A percentile compares a stretch with the other conserved stretches of the same genome.
These are phyloP conservation scores for Ceratobasidium sp. DNA, from an alignment of 1,284 basidiomycete species.

Conservation along the genomic window DNA sequence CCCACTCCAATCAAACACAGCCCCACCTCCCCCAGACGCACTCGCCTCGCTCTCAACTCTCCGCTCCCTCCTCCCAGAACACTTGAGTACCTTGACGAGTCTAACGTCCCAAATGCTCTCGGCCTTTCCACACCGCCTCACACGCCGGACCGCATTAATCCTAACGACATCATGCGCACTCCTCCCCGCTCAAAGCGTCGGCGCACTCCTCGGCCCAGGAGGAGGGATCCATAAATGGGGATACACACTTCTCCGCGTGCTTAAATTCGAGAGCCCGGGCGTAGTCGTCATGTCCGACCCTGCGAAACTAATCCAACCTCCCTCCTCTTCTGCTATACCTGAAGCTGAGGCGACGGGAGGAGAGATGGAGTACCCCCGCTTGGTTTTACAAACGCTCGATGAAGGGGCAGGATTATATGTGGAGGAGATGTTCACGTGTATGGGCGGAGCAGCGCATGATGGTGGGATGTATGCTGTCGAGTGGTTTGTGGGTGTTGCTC, in stretches of 20 bases:
- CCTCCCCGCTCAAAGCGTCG: conserved; percentile 58
- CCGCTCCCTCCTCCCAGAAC: conserved; percentile 62
- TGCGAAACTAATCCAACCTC: conserved; percentile 44
- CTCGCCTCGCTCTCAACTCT: conserved; percentile 61
- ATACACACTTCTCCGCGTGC: conserved; percentile 78
- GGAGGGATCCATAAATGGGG: conserved; percentile 92
- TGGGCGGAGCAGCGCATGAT: conserved; percentile 76
- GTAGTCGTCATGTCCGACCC: conserved; percentile 51
- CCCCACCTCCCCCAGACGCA: conserved; percentile 69
- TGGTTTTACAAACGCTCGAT: conserved; percentile 58
- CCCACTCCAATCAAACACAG: conserved; percentile 58
- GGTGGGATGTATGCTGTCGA: conserved; percentile 78
- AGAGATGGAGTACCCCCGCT: conserved; percentile 19
- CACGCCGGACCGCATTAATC: conserved; percentile 68
- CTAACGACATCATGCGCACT: conserved; percentile 47
- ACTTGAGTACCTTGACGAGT: conserved; percentile 58
- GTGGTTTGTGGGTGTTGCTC: conserved; percentile 72
- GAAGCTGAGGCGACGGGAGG: background rate
- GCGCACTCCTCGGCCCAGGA: conserved; percentile 77
- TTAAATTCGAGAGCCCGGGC: conserved; percentile 71
- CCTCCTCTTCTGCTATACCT: conserved; percentile 3
- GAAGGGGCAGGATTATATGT: conserved; percentile 65
- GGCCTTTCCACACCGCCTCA: conserved; percentile 73
- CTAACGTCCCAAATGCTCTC: conserved; percentile 73
- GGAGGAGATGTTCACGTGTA: conserved; percentile 72